Conservation (phyloP, 139 green algal species). For the Medakamo hakoo region DNA sequence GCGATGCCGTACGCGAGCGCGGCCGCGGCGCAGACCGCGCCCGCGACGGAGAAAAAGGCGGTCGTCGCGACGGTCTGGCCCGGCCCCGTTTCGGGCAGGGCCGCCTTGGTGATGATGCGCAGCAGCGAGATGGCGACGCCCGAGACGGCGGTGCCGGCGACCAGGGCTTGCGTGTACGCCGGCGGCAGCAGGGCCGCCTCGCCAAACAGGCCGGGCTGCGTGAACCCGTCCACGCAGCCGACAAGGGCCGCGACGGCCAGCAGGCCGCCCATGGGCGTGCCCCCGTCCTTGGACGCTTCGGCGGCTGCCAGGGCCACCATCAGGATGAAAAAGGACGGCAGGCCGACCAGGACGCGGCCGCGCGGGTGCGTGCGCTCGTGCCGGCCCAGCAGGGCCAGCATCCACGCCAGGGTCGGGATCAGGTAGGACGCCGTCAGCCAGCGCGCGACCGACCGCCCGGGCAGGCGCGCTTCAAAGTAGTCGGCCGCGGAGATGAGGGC, state of each 20-base stretch:
- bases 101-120: constrained; percentile 47
- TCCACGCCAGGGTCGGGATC: constrained; percentile 27
- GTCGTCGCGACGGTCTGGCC: constrained; percentile 25
- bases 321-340: constrained; percentile 27
- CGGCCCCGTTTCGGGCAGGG: constrained; percentile 17
- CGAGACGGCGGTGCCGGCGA: constrained; percentile 42
- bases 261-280: constrained; percentile 10
- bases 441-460: constrained; percentile 48
- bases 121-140: constrained; percentile 50
- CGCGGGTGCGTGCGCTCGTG: constrained; percentile 3
- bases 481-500: constrained; percentile 51
- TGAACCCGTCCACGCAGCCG: constrained; percentile 41
- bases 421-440: constrained; percentile 55
- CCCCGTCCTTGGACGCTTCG: not conserved
- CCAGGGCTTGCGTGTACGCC: constrained; percentile 53
- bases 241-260: constrained; percentile 30
- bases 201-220: constrained; percentile 56
- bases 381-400: constrained; percentile 19
- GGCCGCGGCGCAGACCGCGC: constrained; percentile 19
- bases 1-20: constrained; percentile 22
- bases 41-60: constrained; percentile 42
- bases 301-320: constrained; percentile 37
- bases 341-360: constrained; percentile 26
- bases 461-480: constrained; percentile 18
- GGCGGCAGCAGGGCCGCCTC: constrained; percentile 30